Conservation (phyloP, 495 filamentous ascomycete species). For the Lasiosphaeria miniovina region DNA sequence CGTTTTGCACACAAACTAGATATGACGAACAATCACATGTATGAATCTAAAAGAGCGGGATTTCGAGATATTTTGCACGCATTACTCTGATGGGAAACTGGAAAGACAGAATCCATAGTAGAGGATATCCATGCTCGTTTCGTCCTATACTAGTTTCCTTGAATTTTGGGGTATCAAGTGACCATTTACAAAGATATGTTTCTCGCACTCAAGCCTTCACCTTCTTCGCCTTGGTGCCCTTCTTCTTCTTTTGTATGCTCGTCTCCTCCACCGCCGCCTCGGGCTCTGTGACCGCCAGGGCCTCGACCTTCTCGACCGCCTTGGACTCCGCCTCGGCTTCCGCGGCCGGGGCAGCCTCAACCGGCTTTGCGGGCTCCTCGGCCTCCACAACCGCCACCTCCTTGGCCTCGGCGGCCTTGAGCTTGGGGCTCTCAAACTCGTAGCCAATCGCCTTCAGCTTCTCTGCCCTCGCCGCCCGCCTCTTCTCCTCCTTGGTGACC, state of each 20-base stretch:
- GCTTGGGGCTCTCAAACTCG: constrained; percentile 69
- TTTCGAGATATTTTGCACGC: no score
- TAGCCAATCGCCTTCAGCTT: constrained; percentile 82
- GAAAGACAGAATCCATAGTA: no score
- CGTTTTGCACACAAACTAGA: no score
- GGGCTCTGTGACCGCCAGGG: constrained; percentile 4
- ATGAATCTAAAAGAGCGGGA: no score
- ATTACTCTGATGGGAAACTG: no score
- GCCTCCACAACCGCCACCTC: constrained; percentile 41
- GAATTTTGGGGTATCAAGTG: no score
- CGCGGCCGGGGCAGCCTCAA: constrained; percentile 26
- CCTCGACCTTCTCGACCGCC: constrained; percentile 13
- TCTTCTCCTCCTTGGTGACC: constrained; percentile 66
- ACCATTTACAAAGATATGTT: no score
- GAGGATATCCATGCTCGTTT: no score
- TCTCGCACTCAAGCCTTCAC: not conserved
- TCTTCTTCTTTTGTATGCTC: constrained; percentile 22
- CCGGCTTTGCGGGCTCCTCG: constrained; percentile 26
- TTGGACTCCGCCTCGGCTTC: constrained; percentile 11
- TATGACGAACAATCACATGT: no score
- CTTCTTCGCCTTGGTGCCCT: constrained; percentile 35
- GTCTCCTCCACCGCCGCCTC: constrained; percentile 16
- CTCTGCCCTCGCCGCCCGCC: constrained; percentile 60
- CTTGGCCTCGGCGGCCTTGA: constrained; percentile 58
- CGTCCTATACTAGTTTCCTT: no score